phyloP scores from a whole-genome alignment of 2,329 filamentous ascomycete genomes.

The Acrodontium crateriforme region DNA sequence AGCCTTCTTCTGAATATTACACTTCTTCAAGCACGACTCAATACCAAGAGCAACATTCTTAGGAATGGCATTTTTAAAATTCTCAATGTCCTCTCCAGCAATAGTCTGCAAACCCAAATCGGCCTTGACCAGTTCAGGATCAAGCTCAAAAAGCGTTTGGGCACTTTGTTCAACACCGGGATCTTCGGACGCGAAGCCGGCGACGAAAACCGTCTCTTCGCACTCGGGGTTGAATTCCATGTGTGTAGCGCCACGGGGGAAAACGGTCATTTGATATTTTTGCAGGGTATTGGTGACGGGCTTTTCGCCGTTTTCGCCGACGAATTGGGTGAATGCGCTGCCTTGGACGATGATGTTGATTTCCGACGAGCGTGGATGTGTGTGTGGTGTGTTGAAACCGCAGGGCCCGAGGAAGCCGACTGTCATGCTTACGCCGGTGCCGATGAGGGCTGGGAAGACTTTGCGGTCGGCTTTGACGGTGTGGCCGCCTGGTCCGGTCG shows the following conservation, averaged over 20 bases:
- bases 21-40: too few species aligned
- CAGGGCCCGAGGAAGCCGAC: conserved; percentile 39
- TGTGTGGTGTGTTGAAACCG: conserved; percentile 44
- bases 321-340: conserved; percentile 40
- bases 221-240: conserved; percentile 45
- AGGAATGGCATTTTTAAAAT: too few species aligned
- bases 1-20: too few species aligned
- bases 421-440: conserved; percentile 37
- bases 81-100: too few species aligned
- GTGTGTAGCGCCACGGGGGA: conserved; percentile 42
- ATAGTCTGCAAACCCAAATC: too few species aligned
- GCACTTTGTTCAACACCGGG: conserved; percentile 39
- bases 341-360: conserved; percentile 40
- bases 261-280: conserved; percentile 38
- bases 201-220: conserved; percentile 36
- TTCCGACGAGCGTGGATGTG: conserved; percentile 41
- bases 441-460: conserved; percentile 44
- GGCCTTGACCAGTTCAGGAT: too few species aligned
- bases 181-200: conserved; percentile 37
- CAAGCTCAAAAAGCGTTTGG: conserved; percentile 37
- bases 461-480: conserved; percentile 41
- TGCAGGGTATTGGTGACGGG: conserved; percentile 24
- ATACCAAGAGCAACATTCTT: too few species aligned
- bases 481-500: conserved; percentile 33
- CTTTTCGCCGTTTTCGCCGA: conserved; percentile 28